phyloP scores from a whole-genome alignment of 306 rosid species.

The Dryas alaskensis region DNA sequence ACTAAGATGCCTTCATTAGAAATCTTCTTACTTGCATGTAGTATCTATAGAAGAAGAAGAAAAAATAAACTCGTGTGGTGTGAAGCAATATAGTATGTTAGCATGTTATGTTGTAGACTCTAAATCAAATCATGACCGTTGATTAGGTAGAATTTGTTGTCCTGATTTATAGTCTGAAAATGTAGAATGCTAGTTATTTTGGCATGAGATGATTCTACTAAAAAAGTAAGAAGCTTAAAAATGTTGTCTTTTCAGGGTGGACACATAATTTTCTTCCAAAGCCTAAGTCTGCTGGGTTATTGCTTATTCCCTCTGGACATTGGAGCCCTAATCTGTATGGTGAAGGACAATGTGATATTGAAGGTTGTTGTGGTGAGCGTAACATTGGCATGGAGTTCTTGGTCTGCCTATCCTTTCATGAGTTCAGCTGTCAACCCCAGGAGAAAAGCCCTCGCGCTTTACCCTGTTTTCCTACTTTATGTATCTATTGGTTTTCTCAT shows the following conservation, averaged over 20 bases:
- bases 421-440: conserved; percentile 98
- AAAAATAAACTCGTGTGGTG: neutral
- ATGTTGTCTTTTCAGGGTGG: conserved; percentile 67
- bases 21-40: neutral
- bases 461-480: conserved; percentile 96
- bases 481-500: conserved; percentile 98
- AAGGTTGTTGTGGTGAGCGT: conserved; percentile 80
- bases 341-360: conserved; percentile 78
- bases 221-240: neutral
- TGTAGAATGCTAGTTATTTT: neutral
- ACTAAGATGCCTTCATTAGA: neutral
- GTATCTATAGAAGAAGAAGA: neutral
- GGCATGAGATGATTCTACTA: neutral
- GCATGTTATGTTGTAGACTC: neutral
- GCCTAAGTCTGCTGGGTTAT: conserved; percentile 91
- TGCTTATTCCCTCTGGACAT: conserved; percentile 91
- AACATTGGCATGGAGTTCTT: conserved; percentile 95
- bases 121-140: neutral
- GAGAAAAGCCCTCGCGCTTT: conserved; percentile 97
- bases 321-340: conserved; percentile 89
- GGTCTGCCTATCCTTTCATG: conserved; percentile 99
- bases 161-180: neutral
- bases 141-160: neutral
- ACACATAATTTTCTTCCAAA: conserved; percentile 95
- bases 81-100: neutral